These are phyloP conservation scores for Chimonanthus praecox DNA, from an alignment of 164 flowering plant genomes.

Conservation along the genomic window DNA sequence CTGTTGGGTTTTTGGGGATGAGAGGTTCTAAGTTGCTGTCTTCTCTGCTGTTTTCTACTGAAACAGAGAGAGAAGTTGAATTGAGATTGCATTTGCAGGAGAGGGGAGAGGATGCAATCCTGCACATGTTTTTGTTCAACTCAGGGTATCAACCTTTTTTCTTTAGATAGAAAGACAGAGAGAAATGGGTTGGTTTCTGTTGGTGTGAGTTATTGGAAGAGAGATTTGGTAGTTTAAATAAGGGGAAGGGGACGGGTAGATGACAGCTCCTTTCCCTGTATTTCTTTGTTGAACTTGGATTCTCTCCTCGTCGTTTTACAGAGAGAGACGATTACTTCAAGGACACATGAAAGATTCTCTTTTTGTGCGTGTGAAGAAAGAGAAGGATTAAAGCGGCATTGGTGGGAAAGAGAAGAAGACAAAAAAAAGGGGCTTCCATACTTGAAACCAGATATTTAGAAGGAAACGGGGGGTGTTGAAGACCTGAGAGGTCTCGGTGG, in stretches of 20 bases:
- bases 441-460: no score
- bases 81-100: not conserved
- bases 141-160: no score
- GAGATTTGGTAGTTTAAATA: not conserved
- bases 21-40: not conserved
- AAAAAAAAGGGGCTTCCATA: no score
- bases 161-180: not conserved
- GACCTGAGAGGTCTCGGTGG: not conserved
- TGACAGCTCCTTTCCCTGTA: not conserved
- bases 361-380: not conserved
- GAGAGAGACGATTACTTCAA: not conserved
- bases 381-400: no score
- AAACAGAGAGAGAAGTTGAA: not conserved
- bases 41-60: not conserved
- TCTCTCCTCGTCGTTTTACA: not conserved
- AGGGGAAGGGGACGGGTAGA: not conserved
- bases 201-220: not conserved
- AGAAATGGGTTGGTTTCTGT: not conserved
- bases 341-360: not conserved
- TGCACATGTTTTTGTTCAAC: not conserved
- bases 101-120: not conserved
- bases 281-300: not conserved
- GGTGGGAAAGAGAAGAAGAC: no score
- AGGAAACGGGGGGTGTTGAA: not conserved
- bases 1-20: not conserved